Percentiles rank a stretch among this genome's conserved stretches.
Conservation (phyloP, 2,329 filamentous ascomycete species). For the Xylariaceae sp. region DNA sequence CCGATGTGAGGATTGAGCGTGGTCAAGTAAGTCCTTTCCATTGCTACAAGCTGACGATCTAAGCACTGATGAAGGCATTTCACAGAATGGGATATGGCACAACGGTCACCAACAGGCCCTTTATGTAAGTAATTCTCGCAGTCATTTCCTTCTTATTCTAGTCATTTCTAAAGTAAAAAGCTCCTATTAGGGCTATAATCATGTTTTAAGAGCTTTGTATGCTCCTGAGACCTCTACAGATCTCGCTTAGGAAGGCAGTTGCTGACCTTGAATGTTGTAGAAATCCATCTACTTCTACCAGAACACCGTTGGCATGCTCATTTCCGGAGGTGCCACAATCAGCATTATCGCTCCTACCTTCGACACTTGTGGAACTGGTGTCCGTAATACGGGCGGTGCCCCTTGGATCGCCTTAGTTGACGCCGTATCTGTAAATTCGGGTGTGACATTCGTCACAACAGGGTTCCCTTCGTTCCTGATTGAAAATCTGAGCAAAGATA, state of each 20-base stretch:
- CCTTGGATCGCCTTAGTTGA: conserved; percentile 52
- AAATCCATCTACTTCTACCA: conserved; percentile 53
- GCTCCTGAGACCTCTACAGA: no score
- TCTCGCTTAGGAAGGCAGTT: no score
- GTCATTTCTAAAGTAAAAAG: background rate
- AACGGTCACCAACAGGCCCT: conserved; percentile 52
- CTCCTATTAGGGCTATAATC: no score
- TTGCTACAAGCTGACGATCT: background rate
- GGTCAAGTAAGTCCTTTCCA: conserved; percentile 43
- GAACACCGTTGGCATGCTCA: conserved; percentile 50
- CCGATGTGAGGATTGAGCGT: conserved; percentile 50
- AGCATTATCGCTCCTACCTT: conserved; percentile 50
- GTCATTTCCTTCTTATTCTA: background rate
- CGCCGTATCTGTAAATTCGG: conserved; percentile 50
- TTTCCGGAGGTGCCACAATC: conserved; percentile 48
- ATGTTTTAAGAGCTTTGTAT: no score
- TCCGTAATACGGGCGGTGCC: conserved; percentile 46
- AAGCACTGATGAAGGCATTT: conserved; percentile 15
- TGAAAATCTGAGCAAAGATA: conserved; percentile 52
- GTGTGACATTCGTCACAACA: conserved; percentile 47
- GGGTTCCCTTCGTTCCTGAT: conserved; percentile 51
- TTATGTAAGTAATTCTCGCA: conserved; percentile 33
- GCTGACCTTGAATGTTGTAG: background rate
- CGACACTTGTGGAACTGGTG: conserved; percentile 47
- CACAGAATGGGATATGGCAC: conserved; percentile 50